Base-by-base conservation (phyloP, 1,284 basidiomycete genomes). In the Cutaneotrichosporon sp. region DNA sequence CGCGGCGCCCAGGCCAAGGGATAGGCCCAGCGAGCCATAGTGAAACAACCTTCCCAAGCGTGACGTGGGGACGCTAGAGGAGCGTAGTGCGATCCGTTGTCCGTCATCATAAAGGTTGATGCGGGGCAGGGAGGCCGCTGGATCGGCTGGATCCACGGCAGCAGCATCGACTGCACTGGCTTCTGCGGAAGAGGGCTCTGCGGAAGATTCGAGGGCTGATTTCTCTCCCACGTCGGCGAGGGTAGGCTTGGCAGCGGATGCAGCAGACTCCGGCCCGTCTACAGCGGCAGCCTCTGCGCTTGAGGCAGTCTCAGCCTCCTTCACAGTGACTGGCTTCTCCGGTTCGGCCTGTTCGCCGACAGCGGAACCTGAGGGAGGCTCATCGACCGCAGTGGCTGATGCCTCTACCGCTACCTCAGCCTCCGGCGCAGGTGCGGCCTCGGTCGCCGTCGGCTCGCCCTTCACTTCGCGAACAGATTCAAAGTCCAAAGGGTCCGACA, bases 41-140 rank as follows among this genome's bases (percentile, higher is more conserved):
- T 97, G 92, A 61, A 96, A 88, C 11, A 96, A 68, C 16, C 92
- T 80, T 1, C 88, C 91, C 19, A 96, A 79, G 6, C 86, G 81
- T 0, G 90, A 93, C 0, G 89, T 88, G 8, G 92, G 92, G 0
- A 96, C 90, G 42, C 63, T 71, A 14, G 69, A 71, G 1, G 74
- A 66, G 22, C 74, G 64, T 10, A 75, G 56, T 10, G 66, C 47
- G 17, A 72, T 64, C 4, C 64, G 68, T 11, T 58, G 44, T 61
- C 70, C 57, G 24, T 55, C 55, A 9, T 44, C 27, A 29, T 53
- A 52, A 12, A 20, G n/a, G 19, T 53, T 45, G 42, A 57, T 49
- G 4, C 35, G 29, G 9, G 55, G 55, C 8, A 57, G 50, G 20
- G 35, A 35, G n/a, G 47, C 20, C 9, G 26, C 27, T 4, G 49